Evolutionary conservation across 2,329 filamentous ascomycete species (phyloP), one percentile per base, ranked within the genome.

Genomic region (Verticillium isaacii): DNA sequence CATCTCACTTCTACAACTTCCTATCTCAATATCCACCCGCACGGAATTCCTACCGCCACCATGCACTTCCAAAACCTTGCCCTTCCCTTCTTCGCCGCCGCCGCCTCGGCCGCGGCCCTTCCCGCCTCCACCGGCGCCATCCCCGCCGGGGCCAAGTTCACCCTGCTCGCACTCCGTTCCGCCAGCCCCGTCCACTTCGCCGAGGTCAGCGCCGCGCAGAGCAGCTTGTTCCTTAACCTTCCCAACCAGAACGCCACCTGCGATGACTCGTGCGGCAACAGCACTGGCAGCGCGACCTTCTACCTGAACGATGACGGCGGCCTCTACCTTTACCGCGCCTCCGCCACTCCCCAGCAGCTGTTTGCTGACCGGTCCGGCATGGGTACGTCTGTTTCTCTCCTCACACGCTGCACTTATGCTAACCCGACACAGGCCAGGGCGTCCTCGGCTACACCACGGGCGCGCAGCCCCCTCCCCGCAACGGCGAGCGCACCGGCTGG

Each of bases 351-450:
- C 2, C 85, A 87, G 74, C 72, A 80, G 67, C 62, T 83, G 58
- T 87, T 69, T 65, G 80, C 80, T 50, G 84, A 88, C 71, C 80
- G 81, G 55, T 85, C 82, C 56, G 84, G 83, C 68, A 85, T 86
- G 83, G 84, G 82, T 80, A 79, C 52, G 78, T 68, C 25, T 50
- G 25, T 32, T 2, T 19, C 45, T 23, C 19, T 14, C 5, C 23
- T 36, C 34, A 17, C 15, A 29, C 37, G 59, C 29, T 8, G 32
- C 8, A n/a, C 36, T 25, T 59, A n/a, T 25, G 23, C 39, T 39
- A 9, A 58, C 17, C 34, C 15, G 32, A 54, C 19, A 61, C 34
- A 82, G 80, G 82, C 65, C 81, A 83, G 66, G 85, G 85, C 58
- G 72, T 75, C 25, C 68, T 86, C 52, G 78, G 79, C 52, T 88